Evolutionary conservation across 306 rosid genomes (phyloP), one percentile per base, ranked within the genome.

Genomic region (Medicago arabica): DNA sequence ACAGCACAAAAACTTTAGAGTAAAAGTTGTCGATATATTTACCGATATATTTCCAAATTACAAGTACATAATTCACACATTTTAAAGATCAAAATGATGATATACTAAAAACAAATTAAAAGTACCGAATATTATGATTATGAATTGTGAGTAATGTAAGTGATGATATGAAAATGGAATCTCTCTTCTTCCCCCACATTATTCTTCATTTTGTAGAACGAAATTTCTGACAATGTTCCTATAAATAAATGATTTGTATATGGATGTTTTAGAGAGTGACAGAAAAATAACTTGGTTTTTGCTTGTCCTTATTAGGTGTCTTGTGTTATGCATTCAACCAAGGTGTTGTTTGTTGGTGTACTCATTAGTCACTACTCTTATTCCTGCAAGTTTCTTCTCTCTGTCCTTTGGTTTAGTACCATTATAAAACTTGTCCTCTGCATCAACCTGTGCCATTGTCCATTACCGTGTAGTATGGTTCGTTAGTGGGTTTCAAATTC

Each of bases 231-330:
- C 51, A 46, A 46, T 58, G 63, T 50, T 50, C 19, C 36, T 12
- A 58, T 21, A 23, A 58, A 68, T 69, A 55, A 64, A 63, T 83
- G 18, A 75, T 53, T 80, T 40, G 76, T 16, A 68, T 49, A 6
- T 25, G 46, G n/a, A 67, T 16, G 15, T 57, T 12, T 31, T 64
- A 66, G 31, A 67, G 61, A 19, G 10, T 61, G 54, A 31, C 36
- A 44, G 36, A 71, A 19, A 51, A 65, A 57, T 39, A 51, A 28
- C 31, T 28, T 28, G 31, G 4, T 3, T 5, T 72, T 1, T 23
- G 60, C 28, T 50, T 77, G 82, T 67, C 85, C 76, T 77, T 82
- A 83, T 74, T 78, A 83, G 83, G 87, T 81, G 83, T 84, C 76
- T 41, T 72, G 64, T 44, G 25, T 66, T 9, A 9, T 58, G 64